Evolutionary conservation across 2,329 filamentous ascomycete genomes (phyloP), one percentile per base, ranked within the genome.

Genomic region (Gnomoniopsis smithogilvyi): DNA sequence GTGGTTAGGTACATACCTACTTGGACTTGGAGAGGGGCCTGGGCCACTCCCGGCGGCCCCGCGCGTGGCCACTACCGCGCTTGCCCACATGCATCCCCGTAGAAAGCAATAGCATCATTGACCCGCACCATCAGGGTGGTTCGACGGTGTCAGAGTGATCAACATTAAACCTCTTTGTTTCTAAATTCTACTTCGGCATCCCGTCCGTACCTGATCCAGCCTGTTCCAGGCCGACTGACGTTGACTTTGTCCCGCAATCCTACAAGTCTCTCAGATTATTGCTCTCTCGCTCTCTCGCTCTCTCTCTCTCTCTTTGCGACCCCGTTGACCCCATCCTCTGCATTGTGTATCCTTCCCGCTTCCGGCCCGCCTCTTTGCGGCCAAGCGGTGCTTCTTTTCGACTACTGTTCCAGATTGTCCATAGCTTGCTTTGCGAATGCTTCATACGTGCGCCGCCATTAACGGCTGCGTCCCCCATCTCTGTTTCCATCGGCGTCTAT

Each of bases 341-440:
- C 46, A 51, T 56, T 52, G 52, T 51, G 51, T 56, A 51, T 45
- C 45, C 41, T 48, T 46, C 46, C 46, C 47, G 17, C 43, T 46
- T 33, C 38, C 22, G 57, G 57, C 47, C 51, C n/a, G 52, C 26
- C 41, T 34, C 43, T 45, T 38, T 51, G 56, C 26, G 56, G 51
- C 51, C 26, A 26, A 51, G 36, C 36, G 36, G 36, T 41, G 36
- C 4, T 30, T 30, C 4, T 8, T 30, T 30, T 41, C 4, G 36
- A 15, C 22, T 21, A 47, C 45, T 47, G 8, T 21, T 47, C 21
- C 45, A 26, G 45, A 24, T 19, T 56, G 52, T 56, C 45, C 36
- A 55, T 59, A 59, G 36, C 55, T n/a, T 50, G 26, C 52, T 41
- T 59, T 47, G 57, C 57, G 57, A 56, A 59, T 59, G 57, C 38